Base-by-base conservation (phyloP, 441 rosid species). In the Biscutella laevigata region DNA sequence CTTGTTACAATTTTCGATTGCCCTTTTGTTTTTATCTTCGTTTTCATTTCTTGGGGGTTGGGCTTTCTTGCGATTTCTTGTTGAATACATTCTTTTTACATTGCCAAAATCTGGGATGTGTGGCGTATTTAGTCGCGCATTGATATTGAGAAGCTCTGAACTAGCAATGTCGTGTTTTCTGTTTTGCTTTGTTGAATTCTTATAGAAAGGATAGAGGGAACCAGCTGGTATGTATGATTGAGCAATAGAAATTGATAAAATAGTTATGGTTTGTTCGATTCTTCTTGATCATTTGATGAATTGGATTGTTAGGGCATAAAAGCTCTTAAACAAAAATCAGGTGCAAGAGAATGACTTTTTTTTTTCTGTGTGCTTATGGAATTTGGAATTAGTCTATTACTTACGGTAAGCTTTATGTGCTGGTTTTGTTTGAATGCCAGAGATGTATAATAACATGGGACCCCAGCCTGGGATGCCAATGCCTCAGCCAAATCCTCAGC, bases 401-500 rank as follows among this genome's bases (percentile, higher is more conserved):
- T 14, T 4, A 36, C 7, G 5, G 7, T 62, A 16, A 60, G 29
- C 39, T 53, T 41, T 12, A 30, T 54, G 17, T 53, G 13, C 4
- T 19, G 26, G 7, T 26, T 60, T 48, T 62, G 12, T 46, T 50
- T 38, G 11, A 57, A 29, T 37, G 27, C 14, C 62, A 82, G 86
- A 72, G 67, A 91, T 91, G 98, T 91, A 91, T 59, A 77, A 69
- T 52, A 87, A 80, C 61, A 59, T 74, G 33, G 88, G 82, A 64
- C 40, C 75, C 4, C 92, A 77, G 59, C 81, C 85, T 51, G 90
- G 96, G 68, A 70, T 70, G 59, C 75, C 77, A 27, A 63, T 74
- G 66, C 86, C 86, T 21, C 77, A 77, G 44, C 21, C 69, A 5
- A 80, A 57, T 67, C 73, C 84, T 49, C 96, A 84, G 73, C 81